Base-by-base conservation (phyloP, 2,329 filamentous ascomycete species). In the Alternaria solani region DNA sequence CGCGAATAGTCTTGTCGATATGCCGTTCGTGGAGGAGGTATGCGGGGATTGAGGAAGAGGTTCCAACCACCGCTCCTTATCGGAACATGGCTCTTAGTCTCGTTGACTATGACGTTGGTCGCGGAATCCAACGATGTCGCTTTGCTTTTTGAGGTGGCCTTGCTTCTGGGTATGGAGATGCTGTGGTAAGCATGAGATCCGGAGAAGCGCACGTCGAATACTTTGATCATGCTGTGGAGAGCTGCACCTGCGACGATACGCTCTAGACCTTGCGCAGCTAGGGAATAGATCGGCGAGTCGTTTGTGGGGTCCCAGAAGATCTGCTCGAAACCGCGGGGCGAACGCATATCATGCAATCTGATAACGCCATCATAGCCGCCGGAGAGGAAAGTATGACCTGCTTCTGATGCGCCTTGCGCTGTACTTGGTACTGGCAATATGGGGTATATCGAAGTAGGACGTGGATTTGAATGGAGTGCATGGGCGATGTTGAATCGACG, bases 341-440 rank as follows among this genome's bases (percentile, higher is more conserved):
- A 85, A 36, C 88, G 85, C 56, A 89, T 75, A 66, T 90, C 88
- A 69, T 90, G 87, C 6, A 90, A 81, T 65, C 86, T 82, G 6
- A 78, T 79, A 39, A 83, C 78, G 11, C 86, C 85, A 69, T 89
- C 86, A 52, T 86, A 86, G 72, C 86, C 87, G 8, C 87, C 87
- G 32, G 85, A 85, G 2, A 90, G 76, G 59, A 89, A 89, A 0
- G 86, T 75, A 47, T 86, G 76, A 2, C 84, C 84, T 4, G 79
- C 66, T 18, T 70, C 74, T 11, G 74, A 75, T 20, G 74, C 71
- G 11, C 66, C 71, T 32, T 67, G 64, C 5, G 72, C 70, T 30
- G 68, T 75, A 12, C 62, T 51, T 4, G 80, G 74, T 4, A 84
- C 48, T 0, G 82, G 75, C 0, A 79, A 65, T n/a, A 83, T 79